Evolutionary conservation across 257 asterid species (phyloP), one percentile per base, ranked within the genome.

Genomic region (Capsicum baccatum): DNA sequence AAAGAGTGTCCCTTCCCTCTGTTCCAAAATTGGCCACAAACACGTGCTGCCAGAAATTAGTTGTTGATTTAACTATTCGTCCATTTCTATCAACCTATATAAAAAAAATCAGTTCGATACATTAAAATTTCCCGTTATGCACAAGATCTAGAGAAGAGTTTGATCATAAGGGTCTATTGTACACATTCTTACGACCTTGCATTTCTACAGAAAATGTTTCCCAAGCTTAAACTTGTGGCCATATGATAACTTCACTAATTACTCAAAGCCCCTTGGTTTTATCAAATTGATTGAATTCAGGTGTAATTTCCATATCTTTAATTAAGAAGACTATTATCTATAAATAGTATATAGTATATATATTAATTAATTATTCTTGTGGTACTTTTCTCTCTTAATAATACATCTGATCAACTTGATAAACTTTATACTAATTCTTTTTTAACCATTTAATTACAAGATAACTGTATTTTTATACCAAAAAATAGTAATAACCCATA

Each of bases 31-130:
- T 69, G 71, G 87, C 87, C 87, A 85, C 85, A 83, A 88, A 55
- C 84, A 66, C 17, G 44, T 80, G 64, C 83, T 19, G 86, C 81
- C 86, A 80, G 84, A 85, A 88, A 83, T 85, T 83, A 66, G 88
- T 85, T 88, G 80, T 55, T 85, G 88, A 88, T 85, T 80, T 85
- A 85, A 85, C 84, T 56, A 86, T 83, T 83, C 78, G 63, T 82
- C 87, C 62, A 88, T 50, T 74, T 62, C 21, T 16, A 58, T 80
- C 52, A 17, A 12, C 66, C 83, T 21, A 44, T 83, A 39, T 3
- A 39, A 39, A 39, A 39, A 39, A 39, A 39, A 1, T 2, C 42
- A 37, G 42, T 37, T 4, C 5, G 4, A 4, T 39, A 4, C 44
- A 39, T 0, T 39, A 39, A 39, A 39, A 4, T 4, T 39, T 39